Percentiles rank a stretch among this genome's conserved stretches.
Evolutionary conservation across 1,284 basidiomycete species (phyloP).

Genomic region (Cutaneotrichosporon spelunceum): DNA sequence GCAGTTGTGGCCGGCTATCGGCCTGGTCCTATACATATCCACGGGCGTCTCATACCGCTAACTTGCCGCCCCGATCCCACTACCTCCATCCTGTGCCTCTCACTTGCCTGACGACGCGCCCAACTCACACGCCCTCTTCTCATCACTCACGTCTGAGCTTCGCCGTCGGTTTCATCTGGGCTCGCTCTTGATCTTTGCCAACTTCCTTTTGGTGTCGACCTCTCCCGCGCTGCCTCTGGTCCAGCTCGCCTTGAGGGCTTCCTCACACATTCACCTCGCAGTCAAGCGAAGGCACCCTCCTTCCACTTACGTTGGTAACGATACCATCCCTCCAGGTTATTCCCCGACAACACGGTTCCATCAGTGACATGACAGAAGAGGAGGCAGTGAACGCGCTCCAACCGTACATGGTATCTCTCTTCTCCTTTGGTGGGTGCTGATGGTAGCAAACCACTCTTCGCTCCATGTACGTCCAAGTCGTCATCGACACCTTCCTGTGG

Average conservation of each 20-base stretch:
- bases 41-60: neutral
- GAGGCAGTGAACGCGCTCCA: neutral
- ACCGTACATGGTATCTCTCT: neutral
- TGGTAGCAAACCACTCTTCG: neutral
- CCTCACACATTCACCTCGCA: too few species aligned
- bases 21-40: neutral
- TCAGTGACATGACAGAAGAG: neutral
- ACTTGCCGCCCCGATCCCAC: neutral
- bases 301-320: neutral
- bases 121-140: neutral
- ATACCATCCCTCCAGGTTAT: neutral
- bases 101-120: neutral
- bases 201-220: neutral
- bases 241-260: too few species aligned
- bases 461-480: conserved; percentile 20
- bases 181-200: neutral
- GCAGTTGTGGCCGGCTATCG: neutral
- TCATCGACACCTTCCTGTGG: conserved; percentile 30
- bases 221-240: neutral
- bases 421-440: neutral
- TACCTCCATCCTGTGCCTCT: neutral
- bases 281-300: too few species aligned
- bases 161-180: neutral
- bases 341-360: neutral
- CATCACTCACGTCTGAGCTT: neutral